phyloP scores from a whole-genome alignment of 257 asterid genomes.

The Anisodus tanguticus region DNA sequence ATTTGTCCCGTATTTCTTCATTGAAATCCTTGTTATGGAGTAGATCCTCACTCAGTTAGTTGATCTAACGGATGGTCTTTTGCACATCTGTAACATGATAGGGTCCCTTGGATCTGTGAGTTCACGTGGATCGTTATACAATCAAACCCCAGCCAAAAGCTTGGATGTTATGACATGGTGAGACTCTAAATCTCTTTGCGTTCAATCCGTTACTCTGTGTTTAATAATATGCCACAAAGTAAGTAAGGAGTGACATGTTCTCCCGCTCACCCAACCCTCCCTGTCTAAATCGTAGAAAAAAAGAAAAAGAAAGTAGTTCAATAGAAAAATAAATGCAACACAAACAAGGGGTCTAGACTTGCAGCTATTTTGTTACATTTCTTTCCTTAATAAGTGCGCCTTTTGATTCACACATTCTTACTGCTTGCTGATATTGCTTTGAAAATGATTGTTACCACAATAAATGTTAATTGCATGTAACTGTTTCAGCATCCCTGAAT shows the following conservation, averaged over 20 bases:
- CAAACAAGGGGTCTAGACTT: neutral
- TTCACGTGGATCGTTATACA: constrained; percentile 76
- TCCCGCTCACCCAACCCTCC: neutral
- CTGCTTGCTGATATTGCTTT: constrained; percentile 7
- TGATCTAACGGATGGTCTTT: neutral
- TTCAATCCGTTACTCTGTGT: constrained; percentile 27
- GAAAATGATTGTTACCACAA: neutral
- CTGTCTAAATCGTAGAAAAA: neutral
- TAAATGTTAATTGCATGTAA: neutral
- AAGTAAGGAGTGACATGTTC: constrained; percentile 30
- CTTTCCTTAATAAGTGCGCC: neutral
- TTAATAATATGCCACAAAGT: constrained; percentile 28
- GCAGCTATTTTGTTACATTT: neutral
- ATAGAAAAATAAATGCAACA: neutral
- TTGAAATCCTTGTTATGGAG: neutral
- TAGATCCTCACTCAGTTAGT: neutral
- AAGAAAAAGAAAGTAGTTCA: neutral
- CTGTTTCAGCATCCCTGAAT: neutral
- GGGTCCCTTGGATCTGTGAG: constrained; percentile 90
- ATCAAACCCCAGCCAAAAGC: constrained; percentile 45
- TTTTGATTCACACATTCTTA: constrained; percentile 15
- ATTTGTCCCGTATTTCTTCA: neutral
- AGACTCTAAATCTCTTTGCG: constrained; percentile 39
- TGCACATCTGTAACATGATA: constrained; percentile 43
- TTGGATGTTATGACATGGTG: constrained; percentile 72